phyloP scores from a whole-genome alignment of 2,329 filamentous ascomycete species.

The Colletotrichum tabaci region DNA sequence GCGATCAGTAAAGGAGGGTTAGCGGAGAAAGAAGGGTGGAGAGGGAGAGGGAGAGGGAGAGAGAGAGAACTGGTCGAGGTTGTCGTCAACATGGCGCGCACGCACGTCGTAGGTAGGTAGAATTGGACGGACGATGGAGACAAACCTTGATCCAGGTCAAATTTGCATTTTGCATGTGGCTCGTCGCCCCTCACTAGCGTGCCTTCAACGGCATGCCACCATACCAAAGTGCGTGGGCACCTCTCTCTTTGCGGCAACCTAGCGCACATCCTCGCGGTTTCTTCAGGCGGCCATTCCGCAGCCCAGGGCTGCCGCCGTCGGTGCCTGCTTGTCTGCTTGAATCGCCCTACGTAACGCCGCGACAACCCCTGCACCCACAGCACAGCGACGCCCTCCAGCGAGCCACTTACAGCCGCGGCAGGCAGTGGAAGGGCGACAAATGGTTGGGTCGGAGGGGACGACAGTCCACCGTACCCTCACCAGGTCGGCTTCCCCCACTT shows the following conservation, averaged over 20 bases:
- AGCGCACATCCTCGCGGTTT: slow-evolving; percentile 28
- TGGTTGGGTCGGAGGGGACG: slow-evolving; percentile 13
- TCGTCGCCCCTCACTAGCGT: slow-evolving; percentile 40
- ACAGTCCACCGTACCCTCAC: slow-evolving; percentile 25
- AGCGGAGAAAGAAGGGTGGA: slow-evolving; percentile 6
- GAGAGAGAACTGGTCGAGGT: slow-evolving; percentile 26
- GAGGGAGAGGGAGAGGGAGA: slow-evolving; percentile 2
- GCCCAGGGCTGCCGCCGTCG: slow-evolving; percentile 14
- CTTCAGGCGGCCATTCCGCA: slow-evolving; percentile 31
- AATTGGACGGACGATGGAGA: slow-evolving; percentile 29
- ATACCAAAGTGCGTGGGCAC: neutral
- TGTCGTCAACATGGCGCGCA: slow-evolving; percentile 40
- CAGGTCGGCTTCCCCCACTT: slow-evolving; percentile 29
- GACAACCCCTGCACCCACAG: slow-evolving; percentile 12
- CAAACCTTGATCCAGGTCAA: slow-evolving; percentile 42
- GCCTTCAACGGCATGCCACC: slow-evolving; percentile 21
- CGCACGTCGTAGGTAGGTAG: slow-evolving; percentile 14
- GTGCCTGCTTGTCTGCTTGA: slow-evolving; percentile 17
- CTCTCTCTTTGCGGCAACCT: slow-evolving; percentile 18
- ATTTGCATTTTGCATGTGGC: slow-evolving; percentile 43
- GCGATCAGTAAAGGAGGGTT: neutral
- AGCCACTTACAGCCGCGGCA: slow-evolving; percentile 32
- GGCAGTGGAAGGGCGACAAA: slow-evolving; percentile 13
- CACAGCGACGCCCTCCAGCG: slow-evolving; percentile 3
- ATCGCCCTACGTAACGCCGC: slow-evolving; percentile 37